Percentiles rank a stretch among this genome's conserved stretches.
These are phyloP conservation scores for Arxiozyma heterogenica DNA, from an alignment of 1,139 yeast species.

Conservation along the genomic window DNA sequence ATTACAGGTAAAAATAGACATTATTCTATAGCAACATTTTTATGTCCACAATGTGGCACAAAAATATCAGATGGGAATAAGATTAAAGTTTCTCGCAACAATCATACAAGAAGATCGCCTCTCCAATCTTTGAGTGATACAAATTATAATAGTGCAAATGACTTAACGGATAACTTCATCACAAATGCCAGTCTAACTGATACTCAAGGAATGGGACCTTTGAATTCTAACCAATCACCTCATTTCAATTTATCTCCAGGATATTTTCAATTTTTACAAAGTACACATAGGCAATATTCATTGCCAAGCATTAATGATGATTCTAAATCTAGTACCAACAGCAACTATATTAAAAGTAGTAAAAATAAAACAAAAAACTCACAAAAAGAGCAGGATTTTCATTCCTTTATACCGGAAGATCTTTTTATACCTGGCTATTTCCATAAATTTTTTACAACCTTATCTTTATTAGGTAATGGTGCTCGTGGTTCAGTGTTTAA, in stretches of 20 bases:
- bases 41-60: slow-evolving; percentile 18
- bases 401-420: slow-evolving; percentile 23
- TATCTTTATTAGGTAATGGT: slow-evolving; percentile 59
- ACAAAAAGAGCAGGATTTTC: background rate
- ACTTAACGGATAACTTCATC: background rate
- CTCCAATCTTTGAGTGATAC: slow-evolving; percentile 5
- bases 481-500: slow-evolving; percentile 77
- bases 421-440: slow-evolving; percentile 67
- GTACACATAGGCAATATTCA: slow-evolving; percentile 8
- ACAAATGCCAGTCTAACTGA: background rate
- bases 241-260: slow-evolving; percentile 12
- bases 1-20: background rate
- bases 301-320: slow-evolving; percentile 1
- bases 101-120: background rate
- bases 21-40: slow-evolving; percentile 10
- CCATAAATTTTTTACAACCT: slow-evolving; percentile 51
- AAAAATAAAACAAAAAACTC: no score
- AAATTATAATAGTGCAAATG: background rate
- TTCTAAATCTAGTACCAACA: background rate
- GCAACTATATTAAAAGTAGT: no score
- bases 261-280: slow-evolving; percentile 18
- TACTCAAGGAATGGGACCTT: background rate
- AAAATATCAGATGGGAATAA: slow-evolving; percentile 7
- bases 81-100: background rate
- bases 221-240: background rate